Base-by-base conservation (phyloP, 352 stramenopile genomes). In the Pythium apleroticum region DNA sequence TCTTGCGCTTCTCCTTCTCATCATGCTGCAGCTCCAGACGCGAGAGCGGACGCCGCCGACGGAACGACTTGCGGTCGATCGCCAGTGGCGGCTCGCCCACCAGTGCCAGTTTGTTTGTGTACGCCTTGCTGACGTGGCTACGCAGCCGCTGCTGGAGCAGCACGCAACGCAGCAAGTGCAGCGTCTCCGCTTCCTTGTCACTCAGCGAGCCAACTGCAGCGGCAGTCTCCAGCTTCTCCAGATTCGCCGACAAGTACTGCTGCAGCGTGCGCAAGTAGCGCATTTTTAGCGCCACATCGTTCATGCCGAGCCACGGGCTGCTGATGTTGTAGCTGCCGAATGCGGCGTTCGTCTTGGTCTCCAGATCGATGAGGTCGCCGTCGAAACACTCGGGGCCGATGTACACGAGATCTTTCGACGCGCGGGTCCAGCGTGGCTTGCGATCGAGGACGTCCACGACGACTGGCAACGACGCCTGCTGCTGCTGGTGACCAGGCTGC, bases 1-100 rank as follows among this genome's bases (percentile, higher is more conserved):
- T 90, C 57, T 91, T 93, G 52, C 84, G 81, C 54, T 91, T 91
- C 49, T 91, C 83, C 14, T 84, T 81, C 55, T 93, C 85, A 22
- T 90, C 80, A 54, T 75, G 74, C 50, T 90, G 80, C 45, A 93
- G 54, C 45, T 90, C 81, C 7, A 90, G 57, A 1, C 82, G 76
- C 11, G 81, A 88, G 1, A 81, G 63, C 5, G 85, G 83, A 17
- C 85, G 81, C 4, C 83, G 81, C 0, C 87, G 85, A 55, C 86
- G 83, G 33, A 95, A 94, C 3, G 77, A 87, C 58, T 87, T 85
- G 48, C 85, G 81, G 55, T 95, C 87, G n/a, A 74, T 70, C 12
- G 90, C 76, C 31, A 80, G 71, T 6, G 68, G 72, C 4, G 84
- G 83, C 25, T 93, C 81, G 19, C 87, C 85, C 0, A 93, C 68